Percentiles rank a stretch among this genome's conserved stretches.
phyloP scores from a whole-genome alignment of 2,329 filamentous ascomycete genomes.

The Cercospora sojina region DNA sequence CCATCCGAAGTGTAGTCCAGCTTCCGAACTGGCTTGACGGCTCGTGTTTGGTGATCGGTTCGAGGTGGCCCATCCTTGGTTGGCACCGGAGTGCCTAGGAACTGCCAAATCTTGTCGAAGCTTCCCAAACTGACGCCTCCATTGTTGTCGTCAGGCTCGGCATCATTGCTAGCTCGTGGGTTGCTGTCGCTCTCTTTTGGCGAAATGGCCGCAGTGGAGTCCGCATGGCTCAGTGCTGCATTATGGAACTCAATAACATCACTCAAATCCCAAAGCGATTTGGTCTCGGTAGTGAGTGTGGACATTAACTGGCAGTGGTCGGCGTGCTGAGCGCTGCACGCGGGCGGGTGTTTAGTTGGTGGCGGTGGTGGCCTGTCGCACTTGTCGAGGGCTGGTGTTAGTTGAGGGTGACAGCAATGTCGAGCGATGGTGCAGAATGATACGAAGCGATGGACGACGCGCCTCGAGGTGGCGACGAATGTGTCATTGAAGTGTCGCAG shows the following conservation, averaged over 20 bases:
- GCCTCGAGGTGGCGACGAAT: constrained; percentile 2
- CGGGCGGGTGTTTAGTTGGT: constrained; percentile 9
- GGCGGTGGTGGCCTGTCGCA: constrained; percentile 7
- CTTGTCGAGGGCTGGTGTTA: background rate
- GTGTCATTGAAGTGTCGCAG: constrained; percentile 4
- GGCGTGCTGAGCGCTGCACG: constrained; percentile 21
- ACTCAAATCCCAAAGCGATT: constrained; percentile 48
- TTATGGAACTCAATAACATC: constrained; percentile 47
- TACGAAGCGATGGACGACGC: background rate
- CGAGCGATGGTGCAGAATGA: background rate
- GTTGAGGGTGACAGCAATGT: background rate
- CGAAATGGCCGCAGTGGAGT: constrained; percentile 5
- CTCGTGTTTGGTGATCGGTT: background rate
- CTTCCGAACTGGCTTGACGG: constrained; percentile 21
- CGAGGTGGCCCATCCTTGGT: background rate
- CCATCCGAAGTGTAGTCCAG: constrained; percentile 48
- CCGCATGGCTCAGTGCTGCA: constrained; percentile 18
- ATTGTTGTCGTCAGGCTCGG: constrained; percentile 12
- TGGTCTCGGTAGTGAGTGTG: constrained; percentile 36
- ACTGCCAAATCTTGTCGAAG: constrained; percentile 49
- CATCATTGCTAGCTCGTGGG: background rate
- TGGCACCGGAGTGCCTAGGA: constrained; percentile 40
- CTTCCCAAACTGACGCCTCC: constrained; percentile 41
- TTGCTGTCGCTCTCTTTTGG: background rate
- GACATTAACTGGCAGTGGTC: constrained; percentile 29